Evolutionary conservation across 352 stramenopile species (phyloP).

Genomic region (Phytophthora fragariae): DNA sequence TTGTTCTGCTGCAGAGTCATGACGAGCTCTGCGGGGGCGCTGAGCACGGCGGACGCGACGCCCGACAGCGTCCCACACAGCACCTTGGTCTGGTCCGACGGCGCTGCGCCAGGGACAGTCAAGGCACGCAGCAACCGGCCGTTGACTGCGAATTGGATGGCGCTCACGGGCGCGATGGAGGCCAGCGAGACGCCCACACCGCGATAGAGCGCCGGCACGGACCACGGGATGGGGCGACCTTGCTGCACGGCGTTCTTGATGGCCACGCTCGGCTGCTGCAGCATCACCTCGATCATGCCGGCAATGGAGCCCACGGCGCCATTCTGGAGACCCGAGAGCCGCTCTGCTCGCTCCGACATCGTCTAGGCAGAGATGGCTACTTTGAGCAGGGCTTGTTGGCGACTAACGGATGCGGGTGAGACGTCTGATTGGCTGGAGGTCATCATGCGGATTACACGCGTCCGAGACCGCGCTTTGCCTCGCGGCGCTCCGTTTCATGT

Average conservation of each 20-base stretch:
- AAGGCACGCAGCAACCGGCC: constrained; percentile 65
- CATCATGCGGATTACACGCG: constrained; percentile 11
- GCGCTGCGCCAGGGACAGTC: constrained; percentile 9
- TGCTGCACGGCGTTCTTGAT: constrained; percentile 91
- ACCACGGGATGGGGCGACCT: constrained; percentile 70
- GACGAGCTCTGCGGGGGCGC: constrained; percentile 78
- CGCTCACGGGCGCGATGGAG: constrained; percentile 83
- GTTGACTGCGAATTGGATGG: constrained; percentile 84
- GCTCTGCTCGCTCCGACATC: constrained; percentile 65
- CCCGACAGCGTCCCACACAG: constrained; percentile 69
- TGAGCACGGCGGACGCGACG: constrained; percentile 67
- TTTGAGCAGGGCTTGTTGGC: neutral
- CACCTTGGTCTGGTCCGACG: constrained; percentile 66
- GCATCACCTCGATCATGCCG: constrained; percentile 85
- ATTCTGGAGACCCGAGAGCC: constrained; percentile 77
- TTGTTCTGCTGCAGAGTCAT: constrained; percentile 91
- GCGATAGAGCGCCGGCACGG: constrained; percentile 69
- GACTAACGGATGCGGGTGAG: neutral
- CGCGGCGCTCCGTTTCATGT: neutral
- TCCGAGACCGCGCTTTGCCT: neutral
- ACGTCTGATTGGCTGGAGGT: constrained; percentile 18
- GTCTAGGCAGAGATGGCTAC: neutral
- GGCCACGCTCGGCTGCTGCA: constrained; percentile 86
- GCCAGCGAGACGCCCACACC: constrained; percentile 79
- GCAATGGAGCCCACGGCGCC: constrained; percentile 79